A percentile compares a stretch with the other conserved stretches of the same genome.
Conservation (phyloP, 2,329 filamentous ascomycete genomes). For the Madurella mycetomatis region DNA sequence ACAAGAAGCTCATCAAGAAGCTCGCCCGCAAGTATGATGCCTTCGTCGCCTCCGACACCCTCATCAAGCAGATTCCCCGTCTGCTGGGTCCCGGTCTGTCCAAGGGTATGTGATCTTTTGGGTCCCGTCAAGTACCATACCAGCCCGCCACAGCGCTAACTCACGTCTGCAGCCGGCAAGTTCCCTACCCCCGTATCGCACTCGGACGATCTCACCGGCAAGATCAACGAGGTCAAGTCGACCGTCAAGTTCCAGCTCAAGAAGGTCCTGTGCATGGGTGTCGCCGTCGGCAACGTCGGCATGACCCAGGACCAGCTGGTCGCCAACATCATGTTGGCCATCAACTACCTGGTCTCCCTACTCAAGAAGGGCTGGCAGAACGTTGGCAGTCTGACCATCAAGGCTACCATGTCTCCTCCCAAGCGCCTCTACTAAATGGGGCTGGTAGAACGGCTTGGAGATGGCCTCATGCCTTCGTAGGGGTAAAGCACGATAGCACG, state of each 20-base stretch:
- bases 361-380: constrained; percentile 99
- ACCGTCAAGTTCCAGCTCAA: constrained; percentile 99
- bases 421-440: constrained; percentile 85
- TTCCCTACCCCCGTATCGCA: constrained; percentile 99
- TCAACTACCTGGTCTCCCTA: constrained; percentile 99
- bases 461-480: constrained; percentile 4
- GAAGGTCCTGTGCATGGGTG: constrained; percentile 99
- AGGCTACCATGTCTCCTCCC: constrained; percentile 99
- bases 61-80: constrained; percentile 99
- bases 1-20: constrained; percentile 99
- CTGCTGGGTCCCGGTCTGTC: constrained; percentile 97
- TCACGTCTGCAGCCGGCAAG: constrained; percentile 72
- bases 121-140: too few relatives aligned
- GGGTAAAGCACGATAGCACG: constrained; percentile 10
- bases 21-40: constrained; percentile 99
- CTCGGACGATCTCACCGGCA: constrained; percentile 85
- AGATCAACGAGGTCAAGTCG: constrained; percentile 99
- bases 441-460: constrained; percentile 6
- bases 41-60: constrained; percentile 91
- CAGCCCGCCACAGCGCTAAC: constrained; percentile 25
- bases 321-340: constrained; percentile 98
- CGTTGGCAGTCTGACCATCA: constrained; percentile 98
- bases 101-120: constrained; percentile 63
- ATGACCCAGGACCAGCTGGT: constrained; percentile 96
- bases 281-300: constrained; percentile 96